These are phyloP conservation scores for Blumeriella jaapii DNA, from an alignment of 2,329 filamentous ascomycete species.

Conservation along the genomic window DNA sequence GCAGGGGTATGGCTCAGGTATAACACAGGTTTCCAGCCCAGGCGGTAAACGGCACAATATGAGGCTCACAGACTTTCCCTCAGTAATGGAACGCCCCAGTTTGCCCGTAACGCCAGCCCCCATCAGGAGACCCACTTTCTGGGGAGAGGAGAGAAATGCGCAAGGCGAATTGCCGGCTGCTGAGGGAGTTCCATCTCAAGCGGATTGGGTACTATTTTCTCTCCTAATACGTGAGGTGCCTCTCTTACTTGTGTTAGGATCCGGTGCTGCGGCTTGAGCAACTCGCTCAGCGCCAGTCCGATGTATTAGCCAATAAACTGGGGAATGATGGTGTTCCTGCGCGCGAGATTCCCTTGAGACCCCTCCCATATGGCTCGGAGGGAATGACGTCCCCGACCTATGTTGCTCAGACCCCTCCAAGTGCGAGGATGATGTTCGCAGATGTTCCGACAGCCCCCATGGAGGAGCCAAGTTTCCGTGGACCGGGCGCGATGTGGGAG, in stretches of 20 bases:
- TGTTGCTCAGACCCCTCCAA: constrained; percentile 29
- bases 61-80: constrained; percentile 79
- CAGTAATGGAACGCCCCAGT: constrained; percentile 69
- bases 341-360: constrained; percentile 35
- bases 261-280: constrained; percentile 58
- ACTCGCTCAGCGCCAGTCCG: constrained; percentile 54
- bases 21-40: constrained; percentile 22
- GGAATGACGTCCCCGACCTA: constrained; percentile 34
- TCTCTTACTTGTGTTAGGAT: constrained; percentile 46
- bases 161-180: constrained; percentile 57
- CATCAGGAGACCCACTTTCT: constrained; percentile 56
- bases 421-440: constrained; percentile 5
- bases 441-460: constrained; percentile 24
- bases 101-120: constrained; percentile 85
- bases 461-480: constrained; percentile 36
- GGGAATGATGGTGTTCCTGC: constrained; percentile 26
- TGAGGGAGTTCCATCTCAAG: constrained; percentile 74
- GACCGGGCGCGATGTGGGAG: constrained; percentile 40
- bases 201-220: constrained; percentile 82
- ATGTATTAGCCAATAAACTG: constrained; percentile 45
- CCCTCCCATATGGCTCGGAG: constrained; percentile 43
- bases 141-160: constrained; percentile 41
- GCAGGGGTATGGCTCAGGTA: constrained; percentile 25
- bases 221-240: constrained; percentile 31
- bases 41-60: constrained; percentile 36